Base-by-base conservation (phyloP, 768 basidiomycete species). In the Suillus fuscotomentosus region DNA sequence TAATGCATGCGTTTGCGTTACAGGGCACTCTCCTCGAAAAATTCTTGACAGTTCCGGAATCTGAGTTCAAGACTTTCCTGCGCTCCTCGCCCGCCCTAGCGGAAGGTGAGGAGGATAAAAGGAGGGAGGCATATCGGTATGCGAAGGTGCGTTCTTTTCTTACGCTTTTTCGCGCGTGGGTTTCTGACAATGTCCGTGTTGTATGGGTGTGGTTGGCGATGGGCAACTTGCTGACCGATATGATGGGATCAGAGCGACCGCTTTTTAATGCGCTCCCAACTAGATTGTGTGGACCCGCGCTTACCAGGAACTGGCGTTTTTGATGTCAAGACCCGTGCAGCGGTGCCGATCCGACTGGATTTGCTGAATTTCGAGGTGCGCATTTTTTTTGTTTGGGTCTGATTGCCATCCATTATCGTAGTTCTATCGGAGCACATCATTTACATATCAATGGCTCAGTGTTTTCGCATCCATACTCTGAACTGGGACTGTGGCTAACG, bases 241-340 rank as follows among this genome's bases (percentile, higher is more conserved):
- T 34, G 1, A 8, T 13, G 42, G 63, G 82, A 84, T 78, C 77
- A 8, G 57, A 59, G 57, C 11, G 67, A 75, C 5, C 72, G 73
- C 15, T 88, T 97, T 66, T 79, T 98, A 31, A 95, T 98, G 90
- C 91, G 97, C 15, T 97, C 96, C 0, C 97, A 99, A 73, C 83
- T 99, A 7, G 97, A 99, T 72, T 94, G 95, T 68, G 78, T 87
- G 1, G 92, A 98, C 70, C 69, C 77, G 14, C 83, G 91, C 50
- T 78, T 99, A 38, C 96, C 96, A 5, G 95, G 95, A 1, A 89
- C 88, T 0, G 95, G 94, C 36, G 88, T 96, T 1, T 99, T 99
- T 69, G 97, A 99, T 73, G 88, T 99, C 77, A 99, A 99, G 77
- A 98, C 97, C 0, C 86, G 97, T 55, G 95, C 95, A 0, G 90